phyloP scores from a whole-genome alignment of 176 grass and related monocot species.

The Miscanthus lutarioriparius region DNA sequence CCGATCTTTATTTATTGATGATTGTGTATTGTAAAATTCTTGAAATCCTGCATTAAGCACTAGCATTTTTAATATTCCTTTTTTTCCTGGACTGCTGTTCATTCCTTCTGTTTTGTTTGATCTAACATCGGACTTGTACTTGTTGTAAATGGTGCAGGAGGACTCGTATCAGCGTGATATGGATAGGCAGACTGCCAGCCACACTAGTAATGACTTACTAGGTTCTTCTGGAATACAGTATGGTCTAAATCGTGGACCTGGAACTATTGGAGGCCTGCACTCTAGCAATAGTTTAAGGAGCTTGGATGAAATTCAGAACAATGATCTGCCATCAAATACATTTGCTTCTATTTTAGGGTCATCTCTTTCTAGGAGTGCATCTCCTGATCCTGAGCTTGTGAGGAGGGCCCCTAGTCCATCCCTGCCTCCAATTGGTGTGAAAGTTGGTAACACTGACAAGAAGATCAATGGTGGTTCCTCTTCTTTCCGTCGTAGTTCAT shows the following conservation, averaged over 20 bases:
- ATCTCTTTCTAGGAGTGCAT: conserved; percentile 68
- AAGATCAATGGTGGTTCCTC: conserved; percentile 54
- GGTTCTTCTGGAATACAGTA: conserved; percentile 56
- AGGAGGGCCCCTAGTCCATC: conserved; percentile 65
- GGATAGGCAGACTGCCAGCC: conserved; percentile 24
- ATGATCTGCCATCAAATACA: conserved; percentile 51
- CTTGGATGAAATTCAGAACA: conserved; percentile 51
- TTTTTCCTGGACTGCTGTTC: not conserved
- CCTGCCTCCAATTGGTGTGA: conserved; percentile 75
- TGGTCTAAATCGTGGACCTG: conserved; percentile 38
- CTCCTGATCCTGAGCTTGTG: conserved; percentile 65
- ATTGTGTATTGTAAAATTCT: not conserved
- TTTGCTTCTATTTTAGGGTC: conserved; percentile 74
- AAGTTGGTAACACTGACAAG: conserved; percentile 55
- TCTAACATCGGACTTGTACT: conserved; percentile 12
- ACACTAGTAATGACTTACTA: conserved; percentile 29
- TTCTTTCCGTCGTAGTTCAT: conserved; percentile 56
- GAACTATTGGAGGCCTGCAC: conserved; percentile 44
- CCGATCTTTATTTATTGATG: not conserved
- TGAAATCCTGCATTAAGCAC: not conserved
- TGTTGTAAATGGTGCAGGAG: conserved; percentile 47
- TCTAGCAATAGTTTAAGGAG: conserved; percentile 36
- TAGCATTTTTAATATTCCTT: not conserved
- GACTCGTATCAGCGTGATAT: conserved; percentile 29
- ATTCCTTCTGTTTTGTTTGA: conserved; percentile 14